These are phyloP conservation scores for Fusarium irregulare DNA, from an alignment of 2,329 filamentous ascomycete species.

Conservation along the genomic window DNA sequence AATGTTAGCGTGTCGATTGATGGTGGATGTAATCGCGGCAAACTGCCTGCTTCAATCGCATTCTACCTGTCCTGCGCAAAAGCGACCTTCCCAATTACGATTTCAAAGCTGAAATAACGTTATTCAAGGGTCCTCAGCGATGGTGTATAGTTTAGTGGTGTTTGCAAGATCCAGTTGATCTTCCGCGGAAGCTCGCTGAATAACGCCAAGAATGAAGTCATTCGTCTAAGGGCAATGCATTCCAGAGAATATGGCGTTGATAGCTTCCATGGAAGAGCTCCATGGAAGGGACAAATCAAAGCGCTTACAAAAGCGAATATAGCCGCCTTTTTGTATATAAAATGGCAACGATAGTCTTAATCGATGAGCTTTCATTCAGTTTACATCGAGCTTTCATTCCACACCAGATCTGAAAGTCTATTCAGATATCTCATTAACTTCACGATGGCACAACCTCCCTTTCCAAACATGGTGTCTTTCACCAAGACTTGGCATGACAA, in stretches of 20 bases:
- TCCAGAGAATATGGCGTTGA: not conserved
- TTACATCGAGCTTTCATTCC: too few relatives aligned
- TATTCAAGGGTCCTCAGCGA: accelerated
- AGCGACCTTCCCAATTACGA: not conserved
- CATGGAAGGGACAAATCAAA: accelerated
- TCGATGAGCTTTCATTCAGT: not conserved
- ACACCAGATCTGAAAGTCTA: not conserved
- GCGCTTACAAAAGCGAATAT: not conserved
- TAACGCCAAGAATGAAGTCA: not conserved
- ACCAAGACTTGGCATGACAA: constrained; percentile 39
- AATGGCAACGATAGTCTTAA: accelerated
- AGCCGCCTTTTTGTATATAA: too few relatives aligned
- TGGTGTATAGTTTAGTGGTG: not conserved
- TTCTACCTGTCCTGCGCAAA: not conserved
- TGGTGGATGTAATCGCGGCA: too few relatives aligned
- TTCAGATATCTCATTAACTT: not conserved
- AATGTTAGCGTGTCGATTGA: too few relatives aligned
- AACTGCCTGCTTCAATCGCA: too few relatives aligned
- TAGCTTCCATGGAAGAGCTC: not conserved
- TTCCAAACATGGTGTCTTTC: constrained; percentile 9
- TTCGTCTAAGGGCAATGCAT: not conserved
- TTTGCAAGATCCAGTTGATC: not conserved
- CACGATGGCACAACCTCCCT: not conserved
- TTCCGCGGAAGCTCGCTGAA: not conserved
- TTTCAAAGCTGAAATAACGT: not conserved